Conservation (phyloP, 257 asterid species). For the Cynanchum wilfordii region DNA sequence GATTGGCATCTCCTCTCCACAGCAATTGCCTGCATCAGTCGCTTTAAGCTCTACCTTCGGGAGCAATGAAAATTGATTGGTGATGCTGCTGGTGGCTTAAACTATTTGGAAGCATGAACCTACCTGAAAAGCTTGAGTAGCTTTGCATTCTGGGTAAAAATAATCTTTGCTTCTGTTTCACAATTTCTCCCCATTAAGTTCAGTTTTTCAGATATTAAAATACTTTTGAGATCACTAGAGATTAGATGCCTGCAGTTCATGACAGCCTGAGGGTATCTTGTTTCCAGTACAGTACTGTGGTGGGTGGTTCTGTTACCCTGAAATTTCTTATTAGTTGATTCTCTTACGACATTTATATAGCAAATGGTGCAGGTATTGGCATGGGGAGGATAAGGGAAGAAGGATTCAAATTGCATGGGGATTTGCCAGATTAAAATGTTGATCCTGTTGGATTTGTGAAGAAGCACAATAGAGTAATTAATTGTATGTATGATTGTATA, state of each 20-base stretch:
- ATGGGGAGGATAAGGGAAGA: not conserved
- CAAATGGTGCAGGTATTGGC: not conserved
- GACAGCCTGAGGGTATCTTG: not conserved
- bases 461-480: not conserved
- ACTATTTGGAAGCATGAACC: not conserved
- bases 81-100: not conserved
- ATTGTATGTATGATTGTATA: not conserved
- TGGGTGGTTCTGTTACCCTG: not conserved
- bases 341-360: not conserved
- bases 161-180: not conserved
- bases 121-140: not conserved
- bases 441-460: not conserved
- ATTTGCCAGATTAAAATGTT: not conserved
- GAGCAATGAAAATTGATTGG: conserved; percentile 51
- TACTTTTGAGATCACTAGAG: not conserved
- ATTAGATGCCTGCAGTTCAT: not conserved
- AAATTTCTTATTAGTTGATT: not conserved
- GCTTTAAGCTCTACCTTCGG: conserved; percentile 65
- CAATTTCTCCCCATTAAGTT: not conserved
- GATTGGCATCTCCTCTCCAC: conserved; percentile 52
- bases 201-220: not conserved
- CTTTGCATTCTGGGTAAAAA: not conserved
- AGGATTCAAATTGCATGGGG: too few species aligned
- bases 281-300: not conserved
- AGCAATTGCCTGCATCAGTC: conserved; percentile 60